Evolutionary conservation across 2,329 filamentous ascomycete genomes (phyloP).

Genomic region (Pseudogymnoascus pannorum): DNA sequence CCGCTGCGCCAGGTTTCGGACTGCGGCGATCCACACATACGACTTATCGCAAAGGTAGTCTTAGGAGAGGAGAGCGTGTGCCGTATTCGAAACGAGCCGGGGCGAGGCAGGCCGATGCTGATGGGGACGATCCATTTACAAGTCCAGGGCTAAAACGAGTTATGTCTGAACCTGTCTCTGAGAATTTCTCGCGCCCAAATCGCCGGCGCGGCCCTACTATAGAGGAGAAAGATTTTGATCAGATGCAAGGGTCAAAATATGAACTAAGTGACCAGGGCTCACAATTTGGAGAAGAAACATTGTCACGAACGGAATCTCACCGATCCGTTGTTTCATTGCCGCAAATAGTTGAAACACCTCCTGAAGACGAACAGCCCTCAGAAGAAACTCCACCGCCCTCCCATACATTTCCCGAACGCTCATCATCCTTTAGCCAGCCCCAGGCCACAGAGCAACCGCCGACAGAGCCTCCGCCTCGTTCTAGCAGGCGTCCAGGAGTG

Average conservation of each 20-base stretch:
- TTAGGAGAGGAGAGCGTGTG: slow-evolving; percentile 69
- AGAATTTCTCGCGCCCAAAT: slow-evolving; percentile 56
- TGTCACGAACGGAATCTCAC: slow-evolving; percentile 3
- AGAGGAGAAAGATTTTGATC: neutral
- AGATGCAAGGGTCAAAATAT: neutral
- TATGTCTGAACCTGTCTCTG: slow-evolving; percentile 60
- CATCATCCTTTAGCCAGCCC: slow-evolving; percentile 43
- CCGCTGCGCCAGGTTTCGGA: slow-evolving; percentile 65
- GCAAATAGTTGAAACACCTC: slow-evolving; percentile 59
- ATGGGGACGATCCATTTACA: slow-evolving; percentile 47
- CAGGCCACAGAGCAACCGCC: slow-evolving; percentile 24
- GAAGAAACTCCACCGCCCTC: slow-evolving; percentile 19
- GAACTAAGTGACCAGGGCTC: neutral
- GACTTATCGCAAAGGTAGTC: slow-evolving; percentile 80
- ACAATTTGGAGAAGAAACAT: slow-evolving; percentile 1
- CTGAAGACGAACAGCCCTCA: slow-evolving; percentile 35
- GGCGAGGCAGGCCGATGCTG: slow-evolving; percentile 54
- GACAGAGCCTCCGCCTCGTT: slow-evolving; percentile 42
- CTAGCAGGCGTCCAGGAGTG: slow-evolving; percentile 35
- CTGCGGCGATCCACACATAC: slow-evolving; percentile 86
- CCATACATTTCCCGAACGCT: slow-evolving; percentile 43
- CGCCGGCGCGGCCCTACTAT: slow-evolving; percentile 18
- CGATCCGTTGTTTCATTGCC: slow-evolving; percentile 34
- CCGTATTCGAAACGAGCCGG: slow-evolving; percentile 67
- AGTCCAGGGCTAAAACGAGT: slow-evolving; percentile 41